A percentile compares a stretch with the other conserved stretches of the same genome.
These are phyloP conservation scores for Phialocephala subalpina DNA, from an alignment of 2,329 filamentous ascomycete genomes.

Conservation along the genomic window DNA sequence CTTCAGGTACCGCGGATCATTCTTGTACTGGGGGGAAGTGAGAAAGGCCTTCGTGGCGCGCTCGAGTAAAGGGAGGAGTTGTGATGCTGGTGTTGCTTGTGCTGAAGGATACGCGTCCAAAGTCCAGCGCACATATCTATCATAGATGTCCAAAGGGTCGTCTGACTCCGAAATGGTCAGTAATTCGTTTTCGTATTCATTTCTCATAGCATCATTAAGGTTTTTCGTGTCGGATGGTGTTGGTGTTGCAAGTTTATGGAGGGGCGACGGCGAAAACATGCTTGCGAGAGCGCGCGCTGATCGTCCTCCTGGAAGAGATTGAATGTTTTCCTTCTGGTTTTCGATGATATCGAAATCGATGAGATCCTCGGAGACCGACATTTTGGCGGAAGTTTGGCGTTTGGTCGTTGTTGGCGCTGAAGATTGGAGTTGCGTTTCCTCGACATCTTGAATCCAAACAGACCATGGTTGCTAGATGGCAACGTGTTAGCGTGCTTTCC, in stretches of 20 bases:
- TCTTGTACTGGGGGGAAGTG: constrained; percentile 86
- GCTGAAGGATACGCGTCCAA: constrained; percentile 93
- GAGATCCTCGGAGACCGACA: constrained; percentile 61
- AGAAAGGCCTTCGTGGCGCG: constrained; percentile 92
- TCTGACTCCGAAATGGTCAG: constrained; percentile 83
- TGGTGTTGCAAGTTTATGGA: constrained; percentile 65
- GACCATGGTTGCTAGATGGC: neutral
- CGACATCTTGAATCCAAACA: neutral
- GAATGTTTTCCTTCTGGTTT: constrained; percentile 97
- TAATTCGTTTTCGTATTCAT: constrained; percentile 87
- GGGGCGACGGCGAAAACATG: constrained; percentile 74
- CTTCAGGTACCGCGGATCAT: constrained; percentile 92
- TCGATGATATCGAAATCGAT: constrained; percentile 93
- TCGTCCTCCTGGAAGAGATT: constrained; percentile 85
- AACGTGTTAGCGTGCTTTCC: neutral
- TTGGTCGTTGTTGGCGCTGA: constrained; percentile 20
- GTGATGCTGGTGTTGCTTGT: constrained; percentile 90
- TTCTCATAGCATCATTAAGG: constrained; percentile 79
- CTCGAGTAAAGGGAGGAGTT: constrained; percentile 87
- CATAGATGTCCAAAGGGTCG: constrained; percentile 93
- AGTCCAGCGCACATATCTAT: constrained; percentile 97
- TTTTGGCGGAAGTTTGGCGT: constrained; percentile 37
- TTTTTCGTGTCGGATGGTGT: constrained; percentile 78
- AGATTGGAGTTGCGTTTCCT: neutral
- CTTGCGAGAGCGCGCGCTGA: constrained; percentile 90